Conservation (phyloP, 75 land plant species). For the Sequoia sempervirens region DNA sequence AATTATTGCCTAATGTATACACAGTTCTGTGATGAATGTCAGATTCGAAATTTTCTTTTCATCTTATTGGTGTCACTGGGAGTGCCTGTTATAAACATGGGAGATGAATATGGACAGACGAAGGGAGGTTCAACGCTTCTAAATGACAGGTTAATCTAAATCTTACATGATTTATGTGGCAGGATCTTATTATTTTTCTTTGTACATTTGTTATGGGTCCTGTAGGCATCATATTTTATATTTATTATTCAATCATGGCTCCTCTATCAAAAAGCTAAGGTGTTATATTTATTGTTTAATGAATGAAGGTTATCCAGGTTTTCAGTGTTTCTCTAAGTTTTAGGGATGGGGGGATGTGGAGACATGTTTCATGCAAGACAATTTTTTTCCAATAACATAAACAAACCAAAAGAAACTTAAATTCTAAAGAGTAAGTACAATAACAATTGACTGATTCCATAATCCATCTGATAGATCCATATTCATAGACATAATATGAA, state of each 20-base stretch:
- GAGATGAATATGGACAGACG: constrained; percentile 93
- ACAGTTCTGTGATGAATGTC: constrained; percentile 9
- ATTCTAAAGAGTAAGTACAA: too few relatives aligned
- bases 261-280: not conserved
- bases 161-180: not conserved
- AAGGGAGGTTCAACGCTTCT: constrained; percentile 53
- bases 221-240: not conserved
- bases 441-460: too few relatives aligned
- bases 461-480: too few relatives aligned
- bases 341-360: too few relatives aligned
- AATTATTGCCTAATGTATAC: not conserved
- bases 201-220: not conserved
- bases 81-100: constrained; percentile 92
- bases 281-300: not conserved
- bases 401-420: too few relatives aligned
- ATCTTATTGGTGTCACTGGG: constrained; percentile 80
- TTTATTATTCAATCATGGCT: not conserved
- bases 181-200: not conserved
- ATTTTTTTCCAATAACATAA: too few relatives aligned
- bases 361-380: too few relatives aligned
- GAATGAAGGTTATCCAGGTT: not conserved
- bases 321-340: too few relatives aligned
- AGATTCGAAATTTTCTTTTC: constrained; percentile 85
- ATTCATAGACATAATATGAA: too few relatives aligned
- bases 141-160: constrained; percentile 20